Conservation (phyloP, 805 yeast species). For the Sugiyamaella floridensis region DNA sequence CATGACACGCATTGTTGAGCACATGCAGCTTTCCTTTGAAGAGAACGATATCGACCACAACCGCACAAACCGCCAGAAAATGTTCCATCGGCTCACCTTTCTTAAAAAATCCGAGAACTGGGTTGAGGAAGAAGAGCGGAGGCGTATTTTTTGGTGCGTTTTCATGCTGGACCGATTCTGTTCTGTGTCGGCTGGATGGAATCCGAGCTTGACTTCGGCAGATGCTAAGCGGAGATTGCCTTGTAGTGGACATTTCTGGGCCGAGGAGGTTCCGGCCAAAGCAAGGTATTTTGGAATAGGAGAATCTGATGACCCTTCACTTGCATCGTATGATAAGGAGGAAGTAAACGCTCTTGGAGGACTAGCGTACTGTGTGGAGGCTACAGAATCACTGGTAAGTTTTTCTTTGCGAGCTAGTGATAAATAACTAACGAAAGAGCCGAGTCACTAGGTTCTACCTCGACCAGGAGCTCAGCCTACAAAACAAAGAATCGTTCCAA, state of each 20-base stretch:
- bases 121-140: conserved; percentile 13
- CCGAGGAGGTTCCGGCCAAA: not conserved
- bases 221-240: conserved; percentile 13
- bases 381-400: conserved; percentile 10
- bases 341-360: conserved; percentile 10
- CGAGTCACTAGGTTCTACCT: conserved; percentile 9
- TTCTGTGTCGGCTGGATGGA: conserved; percentile 17
- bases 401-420: not conserved
- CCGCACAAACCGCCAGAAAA: not conserved
- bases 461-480: conserved; percentile 1
- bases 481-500: conserved; percentile 5
- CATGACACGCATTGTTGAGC: conserved; percentile 15
- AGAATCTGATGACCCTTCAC: not conserved
- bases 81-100: conserved; percentile 11
- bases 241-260: conserved; percentile 10
- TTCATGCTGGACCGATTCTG: conserved; percentile 14
- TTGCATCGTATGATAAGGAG: conserved; percentile 7
- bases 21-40: conserved; percentile 13
- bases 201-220: conserved; percentile 11
- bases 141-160: conserved; percentile 15
- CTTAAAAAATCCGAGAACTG: conserved; percentile 7
- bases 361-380: conserved; percentile 13
- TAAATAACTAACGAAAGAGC: not conserved
- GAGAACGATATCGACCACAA: conserved; percentile 11
- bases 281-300: conserved; percentile 9